Evolutionary conservation across 2,329 filamentous ascomycete genomes (phyloP), one percentile per base, ranked within the genome.

Genomic region (Colletotrichum tropicicola): DNA sequence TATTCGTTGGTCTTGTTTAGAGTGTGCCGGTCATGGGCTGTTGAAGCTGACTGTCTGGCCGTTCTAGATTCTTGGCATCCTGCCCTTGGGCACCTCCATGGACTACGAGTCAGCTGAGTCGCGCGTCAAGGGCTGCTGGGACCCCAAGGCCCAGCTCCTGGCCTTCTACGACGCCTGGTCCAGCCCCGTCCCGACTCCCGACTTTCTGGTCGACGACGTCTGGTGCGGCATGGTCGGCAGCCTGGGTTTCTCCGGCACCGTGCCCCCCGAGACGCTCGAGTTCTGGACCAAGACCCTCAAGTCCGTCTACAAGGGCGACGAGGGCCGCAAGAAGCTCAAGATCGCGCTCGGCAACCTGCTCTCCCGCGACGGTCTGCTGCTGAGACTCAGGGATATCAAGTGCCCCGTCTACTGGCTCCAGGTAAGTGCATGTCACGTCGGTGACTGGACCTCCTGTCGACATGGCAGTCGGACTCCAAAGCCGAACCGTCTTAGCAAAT

Each of bases 341-440:
- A 80, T 84, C 74, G 81, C 83, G 0, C 73, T 80, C 6, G 73
- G 77, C 8, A 80, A 77, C 68, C 73, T 87, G 6, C 52, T 82
- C 12, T 80, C 83, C 61, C 73, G 85, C 35, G 84, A 86, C 56
- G 80, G 83, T 1, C 74, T 86, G 5, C 70, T 83, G 7, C 65
- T 77, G n/a, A 75, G 84, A 10, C 60, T 86, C 37, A 66, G 75
- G 19, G 80, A 86, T 65, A 71, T 87, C 62, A 79, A 74, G 62
- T 86, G 83, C 59, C 84, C 84, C 2, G 81, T 87, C 8, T 78
- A 82, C 59, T 86, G 84, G 84, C 74, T 86, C 15, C 83, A 85
- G 71, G 82, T 84, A 66, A 68, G 76, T 73, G 6, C 39, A 19
- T 43, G 12, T 30, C 12, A n/a, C n/a, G n/a, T n/a, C n/a, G n/a